phyloP scores from a whole-genome alignment of 177 flowering plant species.

The Vitis hybrid region DNA sequence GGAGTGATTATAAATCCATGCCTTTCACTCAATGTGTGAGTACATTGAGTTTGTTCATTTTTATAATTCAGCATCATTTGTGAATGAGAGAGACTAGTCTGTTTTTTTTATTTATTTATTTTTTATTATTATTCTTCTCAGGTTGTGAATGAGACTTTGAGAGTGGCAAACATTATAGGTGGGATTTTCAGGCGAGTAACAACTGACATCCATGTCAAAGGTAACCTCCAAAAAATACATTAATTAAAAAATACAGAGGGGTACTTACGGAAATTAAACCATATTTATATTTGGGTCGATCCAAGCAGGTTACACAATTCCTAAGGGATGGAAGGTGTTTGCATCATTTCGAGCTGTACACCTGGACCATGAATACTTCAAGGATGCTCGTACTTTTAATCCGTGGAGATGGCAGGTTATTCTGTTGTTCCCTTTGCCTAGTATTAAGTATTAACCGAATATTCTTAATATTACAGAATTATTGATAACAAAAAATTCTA shows the following conservation, averaged over 20 bases:
- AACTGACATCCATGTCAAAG: slow-evolving; percentile 68
- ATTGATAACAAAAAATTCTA: not conserved
- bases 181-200: slow-evolving; percentile 84
- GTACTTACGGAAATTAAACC: too few relatives aligned
- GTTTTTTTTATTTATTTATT: not conserved
- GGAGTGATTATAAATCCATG: slow-evolving; percentile 94
- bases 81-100: too few relatives aligned
- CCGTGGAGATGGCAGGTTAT: slow-evolving; percentile 97
- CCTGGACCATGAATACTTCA: slow-evolving; percentile 64
- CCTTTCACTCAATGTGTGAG: slow-evolving; percentile 96
- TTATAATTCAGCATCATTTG: too few relatives aligned
- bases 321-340: slow-evolving; percentile 92
- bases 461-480: not conserved
- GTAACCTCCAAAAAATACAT: slow-evolving; percentile 22
- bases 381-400: slow-evolving; percentile 85
- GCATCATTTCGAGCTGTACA: slow-evolving; percentile 93
- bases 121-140: slow-evolving; percentile 19
- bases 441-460: too few relatives aligned
- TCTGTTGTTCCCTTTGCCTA: not conserved
- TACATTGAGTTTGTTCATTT: not conserved
- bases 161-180: slow-evolving; percentile 91
- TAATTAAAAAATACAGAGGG: too few relatives aligned
- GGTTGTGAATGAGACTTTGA: slow-evolving; percentile 90
- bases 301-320: slow-evolving; percentile 70
- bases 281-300: too few relatives aligned